Evolutionary conservation across 2,329 filamentous ascomycete genomes (phyloP), one percentile per base, ranked within the genome.

Genomic region (Acrodontium crateriforme): DNA sequence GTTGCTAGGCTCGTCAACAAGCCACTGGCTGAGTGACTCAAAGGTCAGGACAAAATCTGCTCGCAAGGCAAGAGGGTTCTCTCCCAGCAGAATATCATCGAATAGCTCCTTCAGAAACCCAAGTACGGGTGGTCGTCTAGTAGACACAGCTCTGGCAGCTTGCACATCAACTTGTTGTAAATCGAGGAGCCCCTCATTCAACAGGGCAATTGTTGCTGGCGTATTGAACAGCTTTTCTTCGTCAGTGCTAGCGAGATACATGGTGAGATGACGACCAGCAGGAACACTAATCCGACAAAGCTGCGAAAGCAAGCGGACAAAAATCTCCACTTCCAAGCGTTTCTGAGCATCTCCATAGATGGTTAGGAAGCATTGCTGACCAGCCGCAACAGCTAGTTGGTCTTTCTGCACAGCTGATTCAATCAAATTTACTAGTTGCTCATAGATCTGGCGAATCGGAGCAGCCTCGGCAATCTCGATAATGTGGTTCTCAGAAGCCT

Each of bases 21-120:
- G 69, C 83, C 84, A 93, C 25, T 71, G 61, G 59, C 79, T 85
- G 21, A 89, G 74, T 25, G 74, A 78, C 39, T 87, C 77, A 30
- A 93, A 65, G 32, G 82, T 91, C 36, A 73, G 69, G 5, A 82
- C 75, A 46, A 94, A 91, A 55, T 95, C 84, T 2, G 84, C 75
- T 42, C 83, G 79, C 25, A 94, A 61, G 1, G 78, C 79, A 20
- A 78, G 69, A 1, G 83, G 81, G 24, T 75, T 72, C 25, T 84
- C 80, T 40, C 72, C 80, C 27, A 92, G 68, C 6, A 94, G 60
- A 0, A 85, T 71, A 23, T 82, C 70, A 39, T 89, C 78, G 38
- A 93, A 63, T 23, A 94, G 63, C 23, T 75, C 74, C 28, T 77
- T 73, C n/a, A 95, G 65, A 49, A 92, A 79, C 31, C 83, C 73